Base-by-base conservation (phyloP, 495 filamentous ascomycete species). In the Tuber aestivum region DNA sequence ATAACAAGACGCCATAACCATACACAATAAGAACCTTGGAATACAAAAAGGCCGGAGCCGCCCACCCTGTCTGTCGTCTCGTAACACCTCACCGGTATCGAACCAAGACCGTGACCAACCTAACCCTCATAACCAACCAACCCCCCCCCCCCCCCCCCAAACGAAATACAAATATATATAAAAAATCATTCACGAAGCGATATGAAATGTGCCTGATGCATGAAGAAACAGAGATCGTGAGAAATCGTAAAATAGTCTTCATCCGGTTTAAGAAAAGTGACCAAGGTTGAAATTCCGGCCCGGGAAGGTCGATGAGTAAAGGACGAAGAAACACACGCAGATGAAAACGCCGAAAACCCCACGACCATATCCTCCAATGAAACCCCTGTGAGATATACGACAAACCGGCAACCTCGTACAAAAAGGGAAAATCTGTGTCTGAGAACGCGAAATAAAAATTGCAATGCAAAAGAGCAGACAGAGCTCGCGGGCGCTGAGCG, bases 1-100 rank as follows among this genome's bases (percentile, higher is more conserved):
- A 79, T 70, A 65, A 75, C 78, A 79, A 79, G 72, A 78, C 78
- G 78, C 78, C 78, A 73, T 79, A 79, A 79, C 75, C 70, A 76
- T 79, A 79, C 76, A 79, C 74, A 32, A 48, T 40, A 61, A 75
- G 70, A 79, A 27, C n/a, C 72, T 40, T 20, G 44, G 20, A 21
- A 65, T 40, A 69, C 2, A 50, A 48, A 56, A 69, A 48, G 65
- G 68, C 45, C 48, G 69, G 48, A 79, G 41, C 27, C 32, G 65
- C 71, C 61, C 35, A 50, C 48, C 77, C 75, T 50, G 42, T 69
- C 72, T 41, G 56, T 32, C 56, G 35, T 65, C 27, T 65, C 56
- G 56, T 18, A 27, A 65, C 35, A 32, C 56, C 56, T 44, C 72
- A 69, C 42, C 45, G 45, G 56, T 73, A 70, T 70, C 61, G 70